These are phyloP conservation scores for Sordaria brevicollis DNA, from an alignment of 495 filamentous ascomycete species.

Conservation along the genomic window DNA sequence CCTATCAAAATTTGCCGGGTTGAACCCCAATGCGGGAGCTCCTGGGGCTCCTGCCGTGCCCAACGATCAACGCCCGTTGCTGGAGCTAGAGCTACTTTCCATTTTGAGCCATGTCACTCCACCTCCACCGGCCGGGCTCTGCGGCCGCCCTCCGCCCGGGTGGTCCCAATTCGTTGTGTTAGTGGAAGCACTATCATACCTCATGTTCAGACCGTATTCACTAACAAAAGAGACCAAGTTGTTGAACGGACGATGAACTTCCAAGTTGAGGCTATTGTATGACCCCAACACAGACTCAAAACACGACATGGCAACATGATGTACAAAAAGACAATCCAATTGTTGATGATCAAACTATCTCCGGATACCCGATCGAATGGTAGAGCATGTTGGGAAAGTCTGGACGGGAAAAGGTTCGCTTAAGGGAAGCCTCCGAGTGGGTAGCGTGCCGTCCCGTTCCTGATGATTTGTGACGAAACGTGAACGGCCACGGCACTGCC, in stretches of 20 bases:
- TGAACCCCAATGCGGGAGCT: background rate
- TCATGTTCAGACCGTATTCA: background rate
- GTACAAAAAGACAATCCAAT: background rate
- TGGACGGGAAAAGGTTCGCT: background rate
- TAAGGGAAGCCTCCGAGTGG: background rate
- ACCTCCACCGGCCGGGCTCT: background rate
- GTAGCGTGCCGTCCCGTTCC: background rate
- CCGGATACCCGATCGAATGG: background rate
- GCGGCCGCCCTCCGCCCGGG: background rate
- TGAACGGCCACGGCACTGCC: no score
- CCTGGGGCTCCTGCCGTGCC: no score
- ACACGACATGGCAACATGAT: background rate
- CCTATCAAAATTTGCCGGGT: background rate
- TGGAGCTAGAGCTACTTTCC: background rate
- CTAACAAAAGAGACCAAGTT: background rate
- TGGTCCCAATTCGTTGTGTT: background rate
- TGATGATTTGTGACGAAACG: background rate
- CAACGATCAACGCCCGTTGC: background rate
- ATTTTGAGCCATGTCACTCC: background rate
- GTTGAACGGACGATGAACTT: background rate
- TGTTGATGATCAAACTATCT: background rate
- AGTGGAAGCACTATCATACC: background rate
- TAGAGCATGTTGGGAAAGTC: background rate
- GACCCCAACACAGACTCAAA: background rate
- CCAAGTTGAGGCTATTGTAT: no score